Evolutionary conservation across 108 stramenopile genomes (phyloP).

Genomic region (Seminavis robusta): DNA sequence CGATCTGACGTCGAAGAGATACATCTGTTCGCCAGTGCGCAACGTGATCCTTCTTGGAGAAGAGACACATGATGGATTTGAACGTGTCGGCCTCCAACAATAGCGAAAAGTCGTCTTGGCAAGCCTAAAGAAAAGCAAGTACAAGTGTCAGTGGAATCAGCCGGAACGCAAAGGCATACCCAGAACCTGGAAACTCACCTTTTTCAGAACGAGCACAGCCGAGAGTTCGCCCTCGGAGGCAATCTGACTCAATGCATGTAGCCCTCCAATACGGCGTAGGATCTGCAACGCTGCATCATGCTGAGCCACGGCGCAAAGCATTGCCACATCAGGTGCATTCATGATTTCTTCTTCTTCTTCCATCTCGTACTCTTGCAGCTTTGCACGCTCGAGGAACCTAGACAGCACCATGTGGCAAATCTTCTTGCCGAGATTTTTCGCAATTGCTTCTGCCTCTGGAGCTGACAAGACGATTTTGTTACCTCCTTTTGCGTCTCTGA

Average conservation of each 20-base stretch:
- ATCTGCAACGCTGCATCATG: slow-evolving; percentile 51
- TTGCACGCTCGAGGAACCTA: slow-evolving; percentile 66
- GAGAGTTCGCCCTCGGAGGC: slow-evolving; percentile 71
- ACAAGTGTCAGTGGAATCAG: not conserved
- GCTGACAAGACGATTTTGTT: slow-evolving; percentile 27
- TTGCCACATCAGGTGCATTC: slow-evolving; percentile 67
- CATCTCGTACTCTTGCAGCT: slow-evolving; percentile 46
- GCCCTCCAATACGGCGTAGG: slow-evolving; percentile 59
- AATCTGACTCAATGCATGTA: slow-evolving; percentile 71
- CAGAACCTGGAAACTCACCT: slow-evolving; percentile 11
- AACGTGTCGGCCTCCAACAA: slow-evolving; percentile 65
- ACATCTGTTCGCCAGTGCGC: slow-evolving; percentile 20
- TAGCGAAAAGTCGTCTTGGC: slow-evolving; percentile 47
- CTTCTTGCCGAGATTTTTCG: slow-evolving; percentile 56
- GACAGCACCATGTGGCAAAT: slow-evolving; percentile 70
- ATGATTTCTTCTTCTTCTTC: slow-evolving; percentile 52
- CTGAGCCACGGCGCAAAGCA: slow-evolving; percentile 72
- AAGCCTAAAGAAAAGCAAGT: slow-evolving; percentile 27
- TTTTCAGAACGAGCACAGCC: slow-evolving; percentile 55
- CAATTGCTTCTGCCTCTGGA: slow-evolving; percentile 55
- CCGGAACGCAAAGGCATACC: no score
- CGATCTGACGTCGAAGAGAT: slow-evolving; percentile 17
- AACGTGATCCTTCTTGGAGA: slow-evolving; percentile 26
- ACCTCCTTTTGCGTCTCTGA: slow-evolving; percentile 5
- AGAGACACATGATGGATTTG: slow-evolving; percentile 45